phyloP scores from a whole-genome alignment of 176 grass and related monocot genomes.

The Leersia perrieri region DNA sequence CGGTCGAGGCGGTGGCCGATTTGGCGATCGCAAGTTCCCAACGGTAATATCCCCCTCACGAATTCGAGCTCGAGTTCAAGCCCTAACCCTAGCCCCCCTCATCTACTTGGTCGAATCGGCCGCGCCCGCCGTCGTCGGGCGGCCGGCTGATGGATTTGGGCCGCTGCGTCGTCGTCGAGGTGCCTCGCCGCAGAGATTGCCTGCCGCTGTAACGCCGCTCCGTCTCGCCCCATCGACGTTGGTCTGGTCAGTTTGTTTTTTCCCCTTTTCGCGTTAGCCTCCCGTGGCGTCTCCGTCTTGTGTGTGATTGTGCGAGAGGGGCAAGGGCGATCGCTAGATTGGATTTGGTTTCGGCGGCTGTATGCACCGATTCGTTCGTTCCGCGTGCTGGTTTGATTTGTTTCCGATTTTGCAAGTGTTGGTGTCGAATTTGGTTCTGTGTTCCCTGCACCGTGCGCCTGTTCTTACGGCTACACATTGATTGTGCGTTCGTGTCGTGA shows the following conservation, averaged over 20 bases:
- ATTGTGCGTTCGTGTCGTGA: background rate
- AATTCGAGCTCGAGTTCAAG: too few relatives aligned
- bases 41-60: too few relatives aligned
- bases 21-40: too few relatives aligned
- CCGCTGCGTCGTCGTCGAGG: background rate
- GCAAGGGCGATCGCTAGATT: background rate
- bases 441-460: background rate
- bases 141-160: background rate
- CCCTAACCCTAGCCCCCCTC: background rate
- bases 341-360: background rate
- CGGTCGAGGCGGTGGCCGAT: too few relatives aligned
- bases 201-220: background rate
- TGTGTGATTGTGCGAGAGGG: background rate
- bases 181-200: background rate
- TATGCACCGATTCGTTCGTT: background rate
- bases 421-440: background rate
- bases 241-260: background rate
- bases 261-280: background rate
- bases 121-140: background rate
- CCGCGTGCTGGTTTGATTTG: background rate
- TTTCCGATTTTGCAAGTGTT: background rate
- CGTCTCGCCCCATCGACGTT: background rate
- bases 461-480: background rate
- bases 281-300: too few relatives aligned
- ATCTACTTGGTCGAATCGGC: background rate